Conservation (phyloP, 2,329 filamentous ascomycete species). For the Microsporum canis region DNA sequence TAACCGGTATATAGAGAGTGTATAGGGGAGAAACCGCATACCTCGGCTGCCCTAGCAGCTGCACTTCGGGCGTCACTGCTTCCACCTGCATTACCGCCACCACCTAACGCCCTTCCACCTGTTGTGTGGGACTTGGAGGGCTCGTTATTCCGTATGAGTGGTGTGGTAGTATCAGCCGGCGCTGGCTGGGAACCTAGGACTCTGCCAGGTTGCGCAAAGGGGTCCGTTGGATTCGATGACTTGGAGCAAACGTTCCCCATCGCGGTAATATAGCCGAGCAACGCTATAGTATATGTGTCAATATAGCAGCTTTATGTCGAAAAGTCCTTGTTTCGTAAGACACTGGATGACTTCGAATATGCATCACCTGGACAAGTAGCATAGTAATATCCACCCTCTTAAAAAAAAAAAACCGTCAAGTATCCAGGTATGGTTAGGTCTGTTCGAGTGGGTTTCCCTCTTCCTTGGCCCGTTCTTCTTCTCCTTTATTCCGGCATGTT, state of each 20-base stretch:
- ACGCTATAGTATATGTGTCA: neutral
- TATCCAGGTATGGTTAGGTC: too few species aligned
- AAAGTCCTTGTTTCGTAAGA: neutral
- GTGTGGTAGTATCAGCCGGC: slow-evolving; percentile 28
- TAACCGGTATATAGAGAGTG: neutral
- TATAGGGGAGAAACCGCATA: slow-evolving; percentile 34
- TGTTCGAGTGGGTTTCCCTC: too few species aligned
- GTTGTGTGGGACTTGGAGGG: slow-evolving; percentile 25
- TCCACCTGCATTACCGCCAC: slow-evolving; percentile 24
- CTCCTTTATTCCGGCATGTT: neutral
- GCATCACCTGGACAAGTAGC: neutral
- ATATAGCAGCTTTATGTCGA: neutral
- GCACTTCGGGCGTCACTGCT: slow-evolving; percentile 54
- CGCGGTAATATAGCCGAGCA: slow-evolving; percentile 4
- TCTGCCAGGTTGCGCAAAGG: slow-evolving; percentile 62
- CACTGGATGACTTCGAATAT: neutral
- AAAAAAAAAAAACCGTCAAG: neutral
- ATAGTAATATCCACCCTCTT: neutral
- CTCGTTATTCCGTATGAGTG: slow-evolving; percentile 23
- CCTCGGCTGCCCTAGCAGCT: slow-evolving; percentile 76
- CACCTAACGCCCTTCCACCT: slow-evolving; percentile 54
- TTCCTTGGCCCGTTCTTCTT: neutral
- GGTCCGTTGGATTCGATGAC: slow-evolving; percentile 45
- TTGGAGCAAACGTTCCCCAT: slow-evolving; percentile 90
- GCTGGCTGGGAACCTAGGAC: slow-evolving; percentile 50